Evolutionary conservation across 2,329 filamentous ascomycete species (phyloP).

Genomic region (Pseudogymnoascus sp.): DNA sequence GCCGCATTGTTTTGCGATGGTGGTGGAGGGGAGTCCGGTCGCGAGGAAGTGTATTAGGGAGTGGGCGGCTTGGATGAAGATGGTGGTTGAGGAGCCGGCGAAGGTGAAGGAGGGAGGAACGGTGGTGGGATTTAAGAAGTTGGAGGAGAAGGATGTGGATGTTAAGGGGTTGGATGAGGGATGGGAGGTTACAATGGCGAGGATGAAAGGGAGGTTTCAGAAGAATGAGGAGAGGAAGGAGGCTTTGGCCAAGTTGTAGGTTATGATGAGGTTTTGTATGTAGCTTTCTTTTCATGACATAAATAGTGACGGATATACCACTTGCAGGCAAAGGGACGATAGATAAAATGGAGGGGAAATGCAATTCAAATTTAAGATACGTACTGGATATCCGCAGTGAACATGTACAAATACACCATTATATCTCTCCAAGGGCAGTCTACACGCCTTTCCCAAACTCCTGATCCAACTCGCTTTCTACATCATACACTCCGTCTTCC

Average conservation of each 20-base stretch:
- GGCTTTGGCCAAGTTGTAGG: background rate
- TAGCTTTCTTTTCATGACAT: background rate
- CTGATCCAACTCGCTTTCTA: background rate
- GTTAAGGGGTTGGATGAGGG: constrained; percentile 36
- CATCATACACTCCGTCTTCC: background rate
- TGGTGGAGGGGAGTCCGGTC: constrained; percentile 41
- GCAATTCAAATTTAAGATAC: background rate
- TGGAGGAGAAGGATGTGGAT: constrained; percentile 40
- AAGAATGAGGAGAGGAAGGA: background rate
- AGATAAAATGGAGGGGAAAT: background rate
- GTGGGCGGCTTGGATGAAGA: constrained; percentile 49
- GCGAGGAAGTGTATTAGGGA: constrained; percentile 44
- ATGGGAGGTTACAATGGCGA: constrained; percentile 35
- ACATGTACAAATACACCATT: background rate
- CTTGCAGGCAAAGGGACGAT: background rate
- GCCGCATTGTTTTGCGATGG: constrained; percentile 64
- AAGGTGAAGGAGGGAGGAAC: constrained; percentile 33
- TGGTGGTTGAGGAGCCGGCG: constrained; percentile 25
- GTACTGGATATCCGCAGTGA: background rate
- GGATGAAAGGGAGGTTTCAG: constrained; percentile 29
- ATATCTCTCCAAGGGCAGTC: too few species aligned
- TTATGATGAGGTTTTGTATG: background rate
- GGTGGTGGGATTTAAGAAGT: constrained; percentile 41
- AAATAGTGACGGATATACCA: background rate
- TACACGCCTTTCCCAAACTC: background rate